These are phyloP conservation scores for Trichophaea hybrida DNA, from an alignment of 2,329 filamentous ascomycete genomes.

Conservation along the genomic window DNA sequence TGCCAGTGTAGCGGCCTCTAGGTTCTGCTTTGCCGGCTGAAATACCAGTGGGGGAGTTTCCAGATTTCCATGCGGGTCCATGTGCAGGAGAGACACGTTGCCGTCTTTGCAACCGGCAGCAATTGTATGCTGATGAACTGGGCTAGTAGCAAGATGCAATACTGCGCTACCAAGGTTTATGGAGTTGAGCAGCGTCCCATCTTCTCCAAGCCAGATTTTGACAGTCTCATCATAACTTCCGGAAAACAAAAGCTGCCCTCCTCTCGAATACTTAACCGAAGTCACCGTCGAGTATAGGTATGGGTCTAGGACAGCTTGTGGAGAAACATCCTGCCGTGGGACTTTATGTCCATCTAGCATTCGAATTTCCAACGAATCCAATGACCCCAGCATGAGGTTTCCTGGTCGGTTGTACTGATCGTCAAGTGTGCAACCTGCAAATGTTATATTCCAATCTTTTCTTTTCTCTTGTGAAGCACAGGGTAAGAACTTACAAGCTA, in stretches of 20 bases:
- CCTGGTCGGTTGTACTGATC: slow-evolving; percentile 26
- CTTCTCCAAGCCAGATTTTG: slow-evolving; percentile 23
- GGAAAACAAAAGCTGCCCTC: slow-evolving; percentile 20
- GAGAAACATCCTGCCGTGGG: slow-evolving; percentile 8
- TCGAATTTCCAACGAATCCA: slow-evolving; percentile 15
- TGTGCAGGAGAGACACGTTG: slow-evolving; percentile 17
- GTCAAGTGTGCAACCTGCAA: background rate
- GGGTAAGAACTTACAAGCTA: slow-evolving; percentile 8
- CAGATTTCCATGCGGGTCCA: background rate
- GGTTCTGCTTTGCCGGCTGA: slow-evolving; percentile 6
- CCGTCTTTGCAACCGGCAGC: slow-evolving; percentile 18
- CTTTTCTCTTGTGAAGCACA: background rate
- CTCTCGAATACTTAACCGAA: slow-evolving; percentile 18
- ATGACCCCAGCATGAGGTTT: slow-evolving; percentile 25
- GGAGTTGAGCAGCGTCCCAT: slow-evolving; percentile 11
- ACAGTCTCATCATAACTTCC: slow-evolving; percentile 23
- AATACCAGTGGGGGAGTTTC: background rate
- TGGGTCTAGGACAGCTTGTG: slow-evolving; percentile 14
- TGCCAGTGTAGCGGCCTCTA: slow-evolving; percentile 19
- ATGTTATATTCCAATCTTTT: background rate
- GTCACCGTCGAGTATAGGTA: slow-evolving; percentile 24
- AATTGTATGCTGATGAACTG: background rate
- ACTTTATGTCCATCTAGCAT: slow-evolving; percentile 25
- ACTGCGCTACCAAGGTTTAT: slow-evolving; percentile 2
- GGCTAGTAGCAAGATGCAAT: slow-evolving; percentile 6